Evolutionary conservation across 208 protist genomes (phyloP).

Genomic region (Trypanosoma mega): DNA sequence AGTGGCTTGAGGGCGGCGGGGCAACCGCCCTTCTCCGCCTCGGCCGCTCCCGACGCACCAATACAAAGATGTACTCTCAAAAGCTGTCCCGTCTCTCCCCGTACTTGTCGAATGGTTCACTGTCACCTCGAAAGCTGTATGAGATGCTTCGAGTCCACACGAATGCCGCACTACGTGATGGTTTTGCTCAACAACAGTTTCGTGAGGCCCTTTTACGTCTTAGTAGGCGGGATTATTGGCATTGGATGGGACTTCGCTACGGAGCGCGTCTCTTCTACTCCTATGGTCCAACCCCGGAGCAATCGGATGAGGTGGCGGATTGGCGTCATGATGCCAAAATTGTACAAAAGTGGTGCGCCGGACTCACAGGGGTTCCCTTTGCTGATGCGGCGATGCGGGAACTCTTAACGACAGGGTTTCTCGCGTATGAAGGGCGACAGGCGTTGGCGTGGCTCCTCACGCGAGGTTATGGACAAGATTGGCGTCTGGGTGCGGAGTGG

Average conservation of each 20-base stretch:
- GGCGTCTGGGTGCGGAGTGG: slow-evolving; percentile 89
- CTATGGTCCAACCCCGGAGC: slow-evolving; percentile 81
- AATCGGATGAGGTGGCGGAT: slow-evolving; percentile 67
- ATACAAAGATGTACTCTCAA: slow-evolving; percentile 85
- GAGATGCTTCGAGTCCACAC: slow-evolving; percentile 66
- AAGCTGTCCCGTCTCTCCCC: slow-evolving; percentile 74
- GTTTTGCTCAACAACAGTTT: slow-evolving; percentile 80
- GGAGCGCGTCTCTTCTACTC: slow-evolving; percentile 76
- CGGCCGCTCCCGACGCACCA: slow-evolving; percentile 65
- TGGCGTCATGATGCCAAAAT: slow-evolving; percentile 82
- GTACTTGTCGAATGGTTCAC: slow-evolving; percentile 67
- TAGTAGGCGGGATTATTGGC: slow-evolving; percentile 86
- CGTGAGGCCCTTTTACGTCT: slow-evolving; percentile 79
- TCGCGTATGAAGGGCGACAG: slow-evolving; percentile 72
- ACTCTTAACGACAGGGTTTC: slow-evolving; percentile 74
- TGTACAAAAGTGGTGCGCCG: slow-evolving; percentile 82
- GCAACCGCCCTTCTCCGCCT: slow-evolving; percentile 71
- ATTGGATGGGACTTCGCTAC: slow-evolving; percentile 86
- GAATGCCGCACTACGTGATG: slow-evolving; percentile 51
- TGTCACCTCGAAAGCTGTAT: slow-evolving; percentile 79
- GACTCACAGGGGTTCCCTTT: slow-evolving; percentile 85
- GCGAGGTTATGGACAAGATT: slow-evolving; percentile 86
- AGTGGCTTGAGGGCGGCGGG: slow-evolving; percentile 69
- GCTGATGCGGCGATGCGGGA: slow-evolving; percentile 89
- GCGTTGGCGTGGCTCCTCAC: slow-evolving; percentile 82